phyloP scores from a whole-genome alignment of 139 green algal species.

The Dunaliella sp. region DNA sequence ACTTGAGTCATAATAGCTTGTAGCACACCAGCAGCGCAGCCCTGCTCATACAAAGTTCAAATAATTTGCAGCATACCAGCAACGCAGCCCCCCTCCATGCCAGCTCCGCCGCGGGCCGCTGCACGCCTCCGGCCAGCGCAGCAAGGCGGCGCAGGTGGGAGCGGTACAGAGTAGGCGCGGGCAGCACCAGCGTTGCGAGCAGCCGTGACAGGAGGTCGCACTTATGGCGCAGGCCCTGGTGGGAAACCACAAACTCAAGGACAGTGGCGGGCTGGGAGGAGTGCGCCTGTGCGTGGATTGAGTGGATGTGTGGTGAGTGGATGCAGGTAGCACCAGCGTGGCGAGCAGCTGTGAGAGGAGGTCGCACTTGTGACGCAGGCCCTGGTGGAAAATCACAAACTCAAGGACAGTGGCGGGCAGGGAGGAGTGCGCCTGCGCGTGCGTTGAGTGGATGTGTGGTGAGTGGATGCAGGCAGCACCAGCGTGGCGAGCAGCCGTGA shows the following conservation, averaged over 20 bases:
- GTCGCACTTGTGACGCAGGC: conserved; percentile 63
- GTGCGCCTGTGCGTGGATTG: conserved; percentile 21
- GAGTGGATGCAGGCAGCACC: conserved; percentile 72
- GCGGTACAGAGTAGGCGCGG: conserved; percentile 70
- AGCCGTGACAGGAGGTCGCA: conserved; percentile 71
- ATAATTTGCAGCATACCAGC: conserved; percentile 58
- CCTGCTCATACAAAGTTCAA: conserved; percentile 47
- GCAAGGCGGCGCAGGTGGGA: conserved; percentile 75
- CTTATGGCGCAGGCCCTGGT: conserved; percentile 78
- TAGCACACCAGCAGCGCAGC: conserved; percentile 67
- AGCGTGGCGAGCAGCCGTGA: conserved; percentile 68
- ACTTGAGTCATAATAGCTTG: too few species aligned
- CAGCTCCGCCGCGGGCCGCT: conserved; percentile 46
- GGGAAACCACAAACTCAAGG: conserved; percentile 77
- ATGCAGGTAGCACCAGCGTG: conserved; percentile 69
- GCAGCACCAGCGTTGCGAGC: conserved; percentile 76
- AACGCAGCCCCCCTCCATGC: conserved; percentile 62
- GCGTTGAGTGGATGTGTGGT: too few species aligned
- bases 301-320: too few species aligned
- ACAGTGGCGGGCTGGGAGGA: conserved; percentile 40
- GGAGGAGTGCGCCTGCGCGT: too few species aligned
- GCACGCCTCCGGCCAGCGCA: conserved; percentile 45
- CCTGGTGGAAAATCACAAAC: conserved; percentile 79
- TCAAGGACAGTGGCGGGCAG: conserved; percentile 71
- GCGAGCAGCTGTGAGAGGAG: conserved; percentile 76